Conservation (phyloP, 352 stramenopile genomes). For the Hyphochytrium catenoides region DNA sequence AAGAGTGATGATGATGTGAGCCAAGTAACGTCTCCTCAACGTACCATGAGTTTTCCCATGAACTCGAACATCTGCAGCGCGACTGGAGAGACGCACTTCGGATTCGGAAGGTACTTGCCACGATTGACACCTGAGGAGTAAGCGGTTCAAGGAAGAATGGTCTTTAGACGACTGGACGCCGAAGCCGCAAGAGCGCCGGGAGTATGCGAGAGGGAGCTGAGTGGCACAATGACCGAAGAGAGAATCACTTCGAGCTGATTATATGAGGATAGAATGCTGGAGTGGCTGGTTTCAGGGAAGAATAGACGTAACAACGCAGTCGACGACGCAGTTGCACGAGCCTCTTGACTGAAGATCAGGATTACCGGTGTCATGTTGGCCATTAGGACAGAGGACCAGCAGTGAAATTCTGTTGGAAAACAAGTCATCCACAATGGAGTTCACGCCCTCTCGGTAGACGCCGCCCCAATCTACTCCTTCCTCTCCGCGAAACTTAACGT, state of each 20-base stretch:
- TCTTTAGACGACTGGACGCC: no score
- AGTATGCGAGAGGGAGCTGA: no score
- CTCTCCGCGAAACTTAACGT: slow-evolving; percentile 63
- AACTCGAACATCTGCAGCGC: slow-evolving; percentile 79
- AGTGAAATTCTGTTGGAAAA: slow-evolving; percentile 56
- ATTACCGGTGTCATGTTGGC: slow-evolving; percentile 48
- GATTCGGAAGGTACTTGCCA: slow-evolving; percentile 62
- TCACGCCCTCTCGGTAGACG: slow-evolving; percentile 60
- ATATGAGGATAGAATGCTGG: neutral
- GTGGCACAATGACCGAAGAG: no score
- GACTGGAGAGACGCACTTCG: slow-evolving; percentile 56
- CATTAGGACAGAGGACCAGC: slow-evolving; percentile 58
- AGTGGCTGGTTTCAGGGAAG: no score
- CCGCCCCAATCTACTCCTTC: slow-evolving; percentile 66
- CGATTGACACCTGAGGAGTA: slow-evolving; percentile 20
- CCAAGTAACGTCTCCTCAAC: neutral
- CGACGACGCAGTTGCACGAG: no score
- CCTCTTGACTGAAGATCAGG: no score
- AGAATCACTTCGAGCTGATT: no score
- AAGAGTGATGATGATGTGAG: neutral
- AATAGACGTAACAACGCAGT: no score
- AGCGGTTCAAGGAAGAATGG: no score
- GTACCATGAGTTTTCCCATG: slow-evolving; percentile 63
- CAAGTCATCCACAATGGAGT: slow-evolving; percentile 64
- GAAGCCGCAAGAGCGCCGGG: no score